Base-by-base conservation (phyloP, 1,284 basidiomycete species). In the Sparassis latifolia region DNA sequence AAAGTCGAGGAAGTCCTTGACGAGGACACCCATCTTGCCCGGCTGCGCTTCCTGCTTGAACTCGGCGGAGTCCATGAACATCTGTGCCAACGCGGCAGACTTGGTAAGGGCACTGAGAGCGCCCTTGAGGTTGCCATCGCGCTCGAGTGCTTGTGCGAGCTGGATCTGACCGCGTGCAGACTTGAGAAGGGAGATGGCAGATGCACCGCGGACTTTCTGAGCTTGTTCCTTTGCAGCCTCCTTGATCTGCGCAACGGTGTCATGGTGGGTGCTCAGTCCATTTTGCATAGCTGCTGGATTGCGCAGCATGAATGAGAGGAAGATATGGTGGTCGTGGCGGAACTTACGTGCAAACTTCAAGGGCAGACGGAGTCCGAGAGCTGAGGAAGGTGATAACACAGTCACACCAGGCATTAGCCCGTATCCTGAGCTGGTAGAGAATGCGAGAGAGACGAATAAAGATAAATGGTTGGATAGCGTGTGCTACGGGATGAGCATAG, bases 211-310 rank as follows among this genome's bases (percentile, higher is more conserved):
- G 51, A 75, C 72, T 51, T 69, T 77, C 46, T 73, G 69, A 10
- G 79, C 80, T 42, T 73, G 69, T 49, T 79, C 79, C 62, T 75
- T 82, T 7, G 79, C 82, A 60, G 71, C 77, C 47, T 74, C 72
- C 64, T 85, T 86, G 62, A 89, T 80, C 52, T 84, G 82, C 38
- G 74, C 67, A 48, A 82, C 74, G n/a, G 77, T 74, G 27, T 45
- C 49, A 32, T 64, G 62, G 42, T 62, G 62, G 29, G 62, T 49
- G 20, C 54, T 49, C 10, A 51, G 54, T 52, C 67, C 67, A 65
- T 70, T 69, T 55, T 64, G 67, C 65, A 64, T 64, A n/a, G n/a
- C n/a, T n/a, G n/a, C n/a, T n/a, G n/a, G n/a, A n/a, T n/a, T n/a
- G n/a, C n/a, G n/a, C n/a, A n/a, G n/a, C n/a, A n/a, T n/a, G n/a